Evolutionary conservation across 768 basidiomycete genomes (phyloP).

Genomic region (Tricholoma flavovirens): DNA sequence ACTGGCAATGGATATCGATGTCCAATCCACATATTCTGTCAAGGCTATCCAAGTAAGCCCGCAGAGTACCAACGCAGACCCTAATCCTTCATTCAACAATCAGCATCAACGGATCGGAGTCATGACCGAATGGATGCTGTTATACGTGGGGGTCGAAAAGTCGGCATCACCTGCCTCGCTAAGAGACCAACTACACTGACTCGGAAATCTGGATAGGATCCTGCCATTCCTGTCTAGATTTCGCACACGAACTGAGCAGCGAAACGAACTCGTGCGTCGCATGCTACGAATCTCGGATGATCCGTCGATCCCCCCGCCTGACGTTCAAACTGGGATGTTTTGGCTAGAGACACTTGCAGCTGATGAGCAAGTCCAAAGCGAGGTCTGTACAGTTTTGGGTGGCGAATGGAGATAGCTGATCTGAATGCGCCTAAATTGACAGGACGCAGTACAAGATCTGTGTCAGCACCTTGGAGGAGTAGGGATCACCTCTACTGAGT

Average conservation of each 20-base stretch:
- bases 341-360: constrained; percentile 9
- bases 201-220: constrained; percentile 3
- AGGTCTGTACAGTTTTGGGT: constrained; percentile 4
- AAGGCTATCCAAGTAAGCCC: not conserved
- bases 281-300: constrained; percentile 14
- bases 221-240: constrained; percentile 8
- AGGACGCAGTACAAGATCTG: constrained; percentile 6
- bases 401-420: not conserved
- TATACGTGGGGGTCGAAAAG: not conserved
- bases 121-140: constrained; percentile 1
- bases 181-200: not conserved
- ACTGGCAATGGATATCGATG: not conserved
- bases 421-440: not conserved
- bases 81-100: not conserved
- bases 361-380: constrained; percentile 4
- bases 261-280: constrained; percentile 14
- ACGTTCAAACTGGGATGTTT: constrained; percentile 7
- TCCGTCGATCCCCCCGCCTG: constrained; percentile 1
- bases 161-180: not conserved
- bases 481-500: not conserved
- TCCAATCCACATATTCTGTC: not conserved
- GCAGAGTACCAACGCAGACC: not conserved
- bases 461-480: constrained; percentile 13
- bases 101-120: not conserved
- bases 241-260: constrained; percentile 3